Conservation (phyloP, 768 basidiomycete genomes). For the Boletus edulis region DNA sequence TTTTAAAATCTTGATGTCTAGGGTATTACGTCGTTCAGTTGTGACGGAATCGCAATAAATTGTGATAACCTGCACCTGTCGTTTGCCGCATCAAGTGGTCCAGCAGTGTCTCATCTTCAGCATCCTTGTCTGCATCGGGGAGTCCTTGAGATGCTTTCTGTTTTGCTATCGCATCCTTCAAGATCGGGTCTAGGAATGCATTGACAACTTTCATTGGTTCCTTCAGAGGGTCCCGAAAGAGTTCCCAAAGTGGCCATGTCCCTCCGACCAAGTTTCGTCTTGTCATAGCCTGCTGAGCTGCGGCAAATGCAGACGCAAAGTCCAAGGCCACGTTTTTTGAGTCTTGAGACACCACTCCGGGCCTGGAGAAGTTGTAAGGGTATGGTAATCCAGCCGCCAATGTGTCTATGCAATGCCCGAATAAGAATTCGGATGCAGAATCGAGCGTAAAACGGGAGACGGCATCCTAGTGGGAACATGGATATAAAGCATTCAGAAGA, state of each 20-base stretch:
- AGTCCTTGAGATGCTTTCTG: constrained; percentile 6
- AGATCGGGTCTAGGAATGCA: constrained; percentile 38
- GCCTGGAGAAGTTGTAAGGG: constrained; percentile 29
- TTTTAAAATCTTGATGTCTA: constrained; percentile 34
- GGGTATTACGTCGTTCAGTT: not conserved
- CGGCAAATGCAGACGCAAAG: constrained; percentile 35
- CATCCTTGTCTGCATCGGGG: not conserved
- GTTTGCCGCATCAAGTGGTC: constrained; percentile 41
- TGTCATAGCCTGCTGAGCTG: constrained; percentile 31
- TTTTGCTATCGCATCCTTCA: constrained; percentile 35
- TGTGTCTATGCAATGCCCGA: constrained; percentile 42
- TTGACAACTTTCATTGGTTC: constrained; percentile 39
- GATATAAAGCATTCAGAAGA: not conserved
- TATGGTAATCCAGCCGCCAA: constrained; percentile 37
- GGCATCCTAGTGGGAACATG: constrained; percentile 33
- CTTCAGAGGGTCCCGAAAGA: constrained; percentile 31
- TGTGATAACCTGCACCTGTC: constrained; percentile 25
- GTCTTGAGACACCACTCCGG: constrained; percentile 2
- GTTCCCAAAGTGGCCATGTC: constrained; percentile 41
- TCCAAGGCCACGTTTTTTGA: constrained; percentile 13
- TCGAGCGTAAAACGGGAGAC: constrained; percentile 50
- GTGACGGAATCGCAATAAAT: not conserved
- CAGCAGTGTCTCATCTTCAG: constrained; percentile 39
- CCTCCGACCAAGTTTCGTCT: constrained; percentile 30
- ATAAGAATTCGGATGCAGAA: constrained; percentile 53